Conservation (phyloP, 140 eudicot species). For the Stevia rebaudiana region DNA sequence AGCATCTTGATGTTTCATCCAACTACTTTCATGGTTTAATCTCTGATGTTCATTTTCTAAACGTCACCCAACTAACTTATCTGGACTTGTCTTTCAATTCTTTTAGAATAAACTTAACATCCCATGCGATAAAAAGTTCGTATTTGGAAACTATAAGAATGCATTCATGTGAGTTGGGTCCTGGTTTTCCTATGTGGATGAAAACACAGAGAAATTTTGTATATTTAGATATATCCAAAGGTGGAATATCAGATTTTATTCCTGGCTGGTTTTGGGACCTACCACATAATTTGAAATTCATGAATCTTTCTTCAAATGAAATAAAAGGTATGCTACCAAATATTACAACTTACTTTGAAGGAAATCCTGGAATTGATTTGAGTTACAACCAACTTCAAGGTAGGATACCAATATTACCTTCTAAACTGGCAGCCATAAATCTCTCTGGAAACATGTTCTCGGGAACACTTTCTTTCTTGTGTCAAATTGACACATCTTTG, state of each 20-base stretch:
- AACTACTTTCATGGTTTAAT: constrained; percentile 33
- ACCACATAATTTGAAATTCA: background rate
- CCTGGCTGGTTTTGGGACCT: constrained; percentile 38
- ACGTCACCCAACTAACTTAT: constrained; percentile 18
- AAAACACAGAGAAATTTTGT: constrained; percentile 13
- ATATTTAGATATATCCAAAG: constrained; percentile 27
- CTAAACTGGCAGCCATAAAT: background rate
- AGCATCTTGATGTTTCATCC: constrained; percentile 25
- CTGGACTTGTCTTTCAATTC: constrained; percentile 37
- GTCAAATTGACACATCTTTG: background rate
- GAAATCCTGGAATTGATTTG: constrained; percentile 18
- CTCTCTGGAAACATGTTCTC: constrained; percentile 27
- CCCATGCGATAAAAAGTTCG: constrained; percentile 11
- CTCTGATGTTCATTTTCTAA: constrained; percentile 31
- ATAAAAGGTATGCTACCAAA: constrained; percentile 27
- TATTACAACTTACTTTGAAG: background rate
- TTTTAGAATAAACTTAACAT: constrained; percentile 15
- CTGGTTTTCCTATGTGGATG: constrained; percentile 42
- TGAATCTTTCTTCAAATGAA: constrained; percentile 28
- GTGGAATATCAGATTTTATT: constrained; percentile 24
- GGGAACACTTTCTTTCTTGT: constrained; percentile 22
- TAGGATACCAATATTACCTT: constrained; percentile 14
- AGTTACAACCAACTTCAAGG: constrained; percentile 26
- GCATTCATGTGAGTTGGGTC: constrained; percentile 32
- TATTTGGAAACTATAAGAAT: constrained; percentile 13